Percentiles rank a stretch among this genome's conserved stretches.
Conservation (phyloP, 805 yeast genomes). For the Sugiyamaella chiloensis region DNA sequence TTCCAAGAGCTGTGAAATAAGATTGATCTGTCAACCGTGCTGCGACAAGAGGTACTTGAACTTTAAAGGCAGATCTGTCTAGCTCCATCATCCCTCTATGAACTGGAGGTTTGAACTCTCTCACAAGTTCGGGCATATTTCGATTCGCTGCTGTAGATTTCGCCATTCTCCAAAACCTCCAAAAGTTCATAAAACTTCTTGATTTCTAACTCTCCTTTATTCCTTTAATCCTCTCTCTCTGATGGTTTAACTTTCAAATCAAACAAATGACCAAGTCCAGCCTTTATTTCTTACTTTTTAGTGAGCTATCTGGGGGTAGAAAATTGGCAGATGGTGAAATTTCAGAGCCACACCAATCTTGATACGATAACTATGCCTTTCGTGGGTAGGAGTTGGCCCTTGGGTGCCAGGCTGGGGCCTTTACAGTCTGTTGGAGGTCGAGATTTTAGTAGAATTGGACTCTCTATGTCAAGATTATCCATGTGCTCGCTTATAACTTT, state of each 20-base stretch:
- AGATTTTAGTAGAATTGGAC: no score
- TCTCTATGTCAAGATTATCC: no score
- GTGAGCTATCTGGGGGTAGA: no score
- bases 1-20: slow-evolving; percentile 57
- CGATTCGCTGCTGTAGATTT: background rate
- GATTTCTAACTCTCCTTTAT: background rate
- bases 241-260: background rate
- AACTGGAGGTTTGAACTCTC: slow-evolving; percentile 54
- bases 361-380: no score
- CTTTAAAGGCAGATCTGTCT: slow-evolving; percentile 62
- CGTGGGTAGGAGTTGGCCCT: no score
- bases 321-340: no score
- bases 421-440: no score
- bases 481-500: no score
- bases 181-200: background rate
- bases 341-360: no score
- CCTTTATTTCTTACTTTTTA: background rate
- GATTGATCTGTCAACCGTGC: slow-evolving; percentile 69
- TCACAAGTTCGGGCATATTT: slow-evolving; percentile 5
- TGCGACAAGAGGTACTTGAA: slow-evolving; percentile 57
- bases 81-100: slow-evolving; percentile 61
- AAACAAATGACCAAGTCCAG: background rate
- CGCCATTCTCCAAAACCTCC: background rate
- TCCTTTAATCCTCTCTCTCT: background rate
- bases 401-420: no score